Conservation (phyloP, 768 basidiomycete genomes). For the Russula vinacea region DNA sequence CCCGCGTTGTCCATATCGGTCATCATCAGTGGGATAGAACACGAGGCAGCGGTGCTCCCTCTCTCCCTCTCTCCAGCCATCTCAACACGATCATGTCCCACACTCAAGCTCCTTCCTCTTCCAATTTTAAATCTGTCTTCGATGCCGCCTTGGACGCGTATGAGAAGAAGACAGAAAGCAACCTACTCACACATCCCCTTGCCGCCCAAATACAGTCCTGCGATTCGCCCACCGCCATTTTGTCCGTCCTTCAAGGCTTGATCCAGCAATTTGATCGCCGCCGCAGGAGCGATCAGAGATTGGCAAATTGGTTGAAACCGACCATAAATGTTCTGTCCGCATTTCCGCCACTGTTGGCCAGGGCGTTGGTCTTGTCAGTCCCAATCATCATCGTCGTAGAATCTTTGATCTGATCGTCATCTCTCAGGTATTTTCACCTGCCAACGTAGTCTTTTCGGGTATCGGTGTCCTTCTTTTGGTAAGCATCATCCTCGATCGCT, state of each 20-base stretch:
- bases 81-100: slow-evolving; percentile 5
- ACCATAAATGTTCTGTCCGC: slow-evolving; percentile 1
- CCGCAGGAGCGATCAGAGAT: background rate
- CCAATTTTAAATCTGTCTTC: slow-evolving; percentile 1
- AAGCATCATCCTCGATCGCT: background rate
- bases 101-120: background rate
- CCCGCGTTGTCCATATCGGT: no score
- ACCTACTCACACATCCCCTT: background rate
- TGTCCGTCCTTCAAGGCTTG: background rate
- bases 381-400: background rate
- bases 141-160: slow-evolving; percentile 1
- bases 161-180: background rate
- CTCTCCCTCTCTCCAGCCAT: no score
- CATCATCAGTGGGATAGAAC: no score
- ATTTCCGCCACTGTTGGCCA: background rate
- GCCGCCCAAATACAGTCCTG: background rate
- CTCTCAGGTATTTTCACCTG: background rate
- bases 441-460: background rate
- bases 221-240: background rate
- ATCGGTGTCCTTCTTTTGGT: slow-evolving; percentile 12
- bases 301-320: background rate
- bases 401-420: background rate
- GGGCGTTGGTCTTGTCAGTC: background rate
- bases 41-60: no score
- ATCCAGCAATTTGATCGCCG: background rate